Base-by-base conservation (phyloP, 805 yeast genomes). In the Candida railenensis region DNA sequence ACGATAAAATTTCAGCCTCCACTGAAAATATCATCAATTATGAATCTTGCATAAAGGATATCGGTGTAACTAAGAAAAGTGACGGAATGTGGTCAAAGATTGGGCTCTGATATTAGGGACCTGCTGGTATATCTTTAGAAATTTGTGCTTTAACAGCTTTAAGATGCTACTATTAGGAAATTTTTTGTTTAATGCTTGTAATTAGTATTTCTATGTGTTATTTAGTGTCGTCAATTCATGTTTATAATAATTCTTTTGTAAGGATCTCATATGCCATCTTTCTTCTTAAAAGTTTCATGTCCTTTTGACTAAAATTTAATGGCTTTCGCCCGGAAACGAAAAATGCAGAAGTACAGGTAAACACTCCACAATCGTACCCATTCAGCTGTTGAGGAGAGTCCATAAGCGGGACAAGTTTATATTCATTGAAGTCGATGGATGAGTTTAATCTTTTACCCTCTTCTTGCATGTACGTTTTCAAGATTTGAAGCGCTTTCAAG, bases 351-450 rank as follows among this genome's bases (percentile, higher is more conserved):
- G 90, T 80, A 63, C 97, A 86, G 2, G 95, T 79, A 59, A 91
- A 94, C 2, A 92, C 96, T 5, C 99, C 99, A 70, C 99, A 94
- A 64, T 94, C 99, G 54, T 62, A 88, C 0, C 97, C 97, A 59
- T 94, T 94, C 22, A 75, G 71, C 61, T 94, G 99, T 53, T 85
- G 88, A 1, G 99, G 98, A 37, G 91, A 62, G 20, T 59, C 54
- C 33, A 56, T 44, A 36, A 59, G 57, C 1, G 69, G 62, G 21
- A 48, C 28, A 3, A 70, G 51, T 16, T 53, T 41, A 45, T 69
- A 72, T 1, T 51, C 50, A 8, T 52, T 43, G 15, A 48, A 48
- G 33, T 63, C 53, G 2, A 53, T 49, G 33, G 43, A 46, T 4
- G 48, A 42, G n/a, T 53, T 66, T 12, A 36, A 36, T 42, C 84